phyloP scores from a whole-genome alignment of 257 asterid species.

The Penstemon newberryi region DNA sequence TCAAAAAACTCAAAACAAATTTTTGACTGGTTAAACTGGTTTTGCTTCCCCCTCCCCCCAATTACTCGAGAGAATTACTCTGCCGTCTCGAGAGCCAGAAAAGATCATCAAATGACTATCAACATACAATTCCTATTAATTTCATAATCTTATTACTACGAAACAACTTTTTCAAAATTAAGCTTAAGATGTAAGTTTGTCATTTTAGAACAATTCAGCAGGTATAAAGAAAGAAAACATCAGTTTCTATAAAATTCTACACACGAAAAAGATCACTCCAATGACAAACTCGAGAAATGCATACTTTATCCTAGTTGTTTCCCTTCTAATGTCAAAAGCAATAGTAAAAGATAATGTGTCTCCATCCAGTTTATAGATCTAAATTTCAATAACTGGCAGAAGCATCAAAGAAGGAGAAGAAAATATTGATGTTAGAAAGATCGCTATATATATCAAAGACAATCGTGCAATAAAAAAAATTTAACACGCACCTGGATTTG shows the following conservation, averaged over 20 bases:
- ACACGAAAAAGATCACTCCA: background rate
- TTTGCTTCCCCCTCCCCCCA: too few relatives aligned
- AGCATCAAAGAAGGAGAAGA: slow-evolving; percentile 12
- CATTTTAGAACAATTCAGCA: slow-evolving; percentile 1
- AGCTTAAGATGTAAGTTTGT: background rate
- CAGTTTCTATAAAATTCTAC: background rate
- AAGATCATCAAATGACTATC: slow-evolving; percentile 6
- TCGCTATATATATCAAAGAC: slow-evolving; percentile 9
- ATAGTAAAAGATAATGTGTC: background rate
- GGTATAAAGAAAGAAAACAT: background rate
- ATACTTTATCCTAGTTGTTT: slow-evolving; percentile 6
- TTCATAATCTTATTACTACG: background rate
- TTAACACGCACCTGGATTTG: slow-evolving; percentile 70
- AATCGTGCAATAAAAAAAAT: slow-evolving; percentile 47
- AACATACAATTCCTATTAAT: background rate
- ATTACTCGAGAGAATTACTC: too few relatives aligned
- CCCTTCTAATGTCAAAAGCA: slow-evolving; percentile 13
- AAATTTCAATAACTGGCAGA: slow-evolving; percentile 18
- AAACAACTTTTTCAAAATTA: background rate
- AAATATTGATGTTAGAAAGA: slow-evolving; percentile 11
- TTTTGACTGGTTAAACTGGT: too few relatives aligned
- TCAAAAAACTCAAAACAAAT: too few relatives aligned
- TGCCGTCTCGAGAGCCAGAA: background rate
- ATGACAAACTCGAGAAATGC: slow-evolving; percentile 6
- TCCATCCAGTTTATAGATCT: background rate